Percentiles rank a stretch among this genome's conserved stretches.
Evolutionary conservation across 768 basidiomycete genomes (phyloP).

Genomic region (Rhodotorula diobovata): DNA sequence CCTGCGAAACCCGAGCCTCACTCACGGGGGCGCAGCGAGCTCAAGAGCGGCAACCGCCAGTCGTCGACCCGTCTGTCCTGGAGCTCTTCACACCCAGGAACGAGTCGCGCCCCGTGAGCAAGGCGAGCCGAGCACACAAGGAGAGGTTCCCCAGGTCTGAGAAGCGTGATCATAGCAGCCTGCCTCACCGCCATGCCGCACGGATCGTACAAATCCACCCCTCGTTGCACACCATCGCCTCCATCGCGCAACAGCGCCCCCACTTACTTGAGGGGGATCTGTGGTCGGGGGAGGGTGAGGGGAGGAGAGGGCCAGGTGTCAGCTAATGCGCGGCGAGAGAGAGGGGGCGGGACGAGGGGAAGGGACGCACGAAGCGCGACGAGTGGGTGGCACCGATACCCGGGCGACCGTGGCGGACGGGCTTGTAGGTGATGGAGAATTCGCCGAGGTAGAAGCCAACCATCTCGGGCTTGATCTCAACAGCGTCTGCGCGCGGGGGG

Average conservation of each 20-base stretch:
- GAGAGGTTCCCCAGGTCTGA: neutral
- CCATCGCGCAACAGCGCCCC: neutral
- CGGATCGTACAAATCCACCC: neutral
- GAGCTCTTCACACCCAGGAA: no score
- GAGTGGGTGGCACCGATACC: conserved; percentile 91
- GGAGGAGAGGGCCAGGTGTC: no score
- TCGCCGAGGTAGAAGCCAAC: conserved; percentile 98
- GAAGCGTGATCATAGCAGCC: conserved; percentile 2
- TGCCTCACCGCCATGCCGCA: neutral
- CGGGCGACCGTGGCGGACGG: conserved; percentile 99
- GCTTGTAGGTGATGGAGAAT: conserved; percentile 55
- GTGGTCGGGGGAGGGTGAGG: neutral
- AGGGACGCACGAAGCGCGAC: conserved; percentile 67
- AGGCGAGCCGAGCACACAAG: no score
- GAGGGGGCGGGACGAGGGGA: neutral
- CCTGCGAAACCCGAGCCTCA: no score
- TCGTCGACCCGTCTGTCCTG: no score
- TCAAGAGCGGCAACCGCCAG: no score
- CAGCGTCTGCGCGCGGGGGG: conserved; percentile 58
- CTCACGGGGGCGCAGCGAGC: no score
- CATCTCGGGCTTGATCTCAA: conserved; percentile 99
- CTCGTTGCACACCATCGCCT: neutral
- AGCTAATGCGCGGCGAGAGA: neutral
- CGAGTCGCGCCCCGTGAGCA: neutral
- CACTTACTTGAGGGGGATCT: conserved; percentile 15